Base-by-base conservation (phyloP, 768 basidiomycete species). In the Pleurotus tuber-regium region DNA sequence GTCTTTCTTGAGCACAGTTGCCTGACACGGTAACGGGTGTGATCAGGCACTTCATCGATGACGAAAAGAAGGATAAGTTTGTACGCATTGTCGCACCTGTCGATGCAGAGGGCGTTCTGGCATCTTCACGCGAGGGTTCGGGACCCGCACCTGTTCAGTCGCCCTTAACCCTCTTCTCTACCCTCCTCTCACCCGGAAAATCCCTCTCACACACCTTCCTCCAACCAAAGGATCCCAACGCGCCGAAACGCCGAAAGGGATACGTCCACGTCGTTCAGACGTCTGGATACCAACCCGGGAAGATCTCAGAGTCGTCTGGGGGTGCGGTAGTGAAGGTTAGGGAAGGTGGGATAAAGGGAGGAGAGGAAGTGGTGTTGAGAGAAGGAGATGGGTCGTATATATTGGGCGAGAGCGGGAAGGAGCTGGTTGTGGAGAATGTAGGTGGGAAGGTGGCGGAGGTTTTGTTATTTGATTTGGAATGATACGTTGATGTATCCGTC, bases 331-430 rank as follows among this genome's bases (percentile, higher is more conserved):
- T 96, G 42, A 78, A 69, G 54, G 62, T 95, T 11, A 59, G 49
- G 3, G 71, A 68, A 4, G 63, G 63, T 0, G 71, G 66, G 2
- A 70, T 67, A 4, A 63, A 66, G 1, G 71, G 67, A 14, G 70
- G 63, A 2, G 71, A 70, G 9, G 67, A 78, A 52, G 52, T 83
- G 3, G 82, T 77, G 31, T 66, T 96, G 48, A 78, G 79, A 26
- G 95, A 98, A 59, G 95, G 95, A 0, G 95, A 98, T 61, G 93
- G 92, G 0, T 84, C 85, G 10, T 98, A 93, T 66, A 65, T 96
- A 39, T 59, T 68, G 40, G 74, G 79, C 1, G 78, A 71, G 1
- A 66, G 70, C 0, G 74, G 70, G 0, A 74, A 79, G 18, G 70
- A 65, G 50, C 41, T 74, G 7, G 52, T 66, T 50, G 60, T 68